Conservation (phyloP, 306 rosid genomes). For the Casuarina equisetifolia region DNA sequence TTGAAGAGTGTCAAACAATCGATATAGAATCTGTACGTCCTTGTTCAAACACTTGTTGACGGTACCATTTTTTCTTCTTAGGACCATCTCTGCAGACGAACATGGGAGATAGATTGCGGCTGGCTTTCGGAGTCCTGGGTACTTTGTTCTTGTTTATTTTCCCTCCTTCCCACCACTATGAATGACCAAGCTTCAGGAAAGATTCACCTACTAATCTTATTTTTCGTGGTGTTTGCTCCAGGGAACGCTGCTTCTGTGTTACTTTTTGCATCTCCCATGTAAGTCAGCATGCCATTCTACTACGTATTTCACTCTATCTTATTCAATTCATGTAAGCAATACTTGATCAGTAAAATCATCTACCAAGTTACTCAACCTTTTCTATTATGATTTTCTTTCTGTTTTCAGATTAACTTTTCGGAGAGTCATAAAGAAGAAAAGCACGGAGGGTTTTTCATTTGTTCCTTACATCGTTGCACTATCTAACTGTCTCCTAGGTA, state of each 20-base stretch:
- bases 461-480: constrained; percentile 71
- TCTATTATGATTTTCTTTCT: neutral
- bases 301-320: constrained; percentile 5
- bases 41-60: constrained; percentile 3
- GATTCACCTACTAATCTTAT: constrained; percentile 8
- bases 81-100: neutral
- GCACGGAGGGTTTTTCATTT: constrained; percentile 78
- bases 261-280: constrained; percentile 77
- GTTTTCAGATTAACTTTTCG: constrained; percentile 53
- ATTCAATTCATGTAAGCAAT: constrained; percentile 3
- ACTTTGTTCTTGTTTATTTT: constrained; percentile 18
- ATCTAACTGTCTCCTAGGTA: constrained; percentile 62
- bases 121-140: constrained; percentile 65
- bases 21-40: constrained; percentile 9
- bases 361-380: neutral
- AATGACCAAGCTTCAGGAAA: neutral
- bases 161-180: constrained; percentile 10
- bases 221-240: constrained; percentile 31
- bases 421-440: constrained; percentile 70
- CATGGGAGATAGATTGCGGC: constrained; percentile 45
- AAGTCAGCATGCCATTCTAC: neutral
- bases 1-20: constrained; percentile 11
- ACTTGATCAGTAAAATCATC: neutral
- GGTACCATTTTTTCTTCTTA: constrained; percentile 18
- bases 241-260: constrained; percentile 77